A percentile compares a stretch with the other conserved stretches of the same genome.
phyloP scores from a whole-genome alignment of 805 yeast genomes.

The Nakazawaea pomicola region DNA sequence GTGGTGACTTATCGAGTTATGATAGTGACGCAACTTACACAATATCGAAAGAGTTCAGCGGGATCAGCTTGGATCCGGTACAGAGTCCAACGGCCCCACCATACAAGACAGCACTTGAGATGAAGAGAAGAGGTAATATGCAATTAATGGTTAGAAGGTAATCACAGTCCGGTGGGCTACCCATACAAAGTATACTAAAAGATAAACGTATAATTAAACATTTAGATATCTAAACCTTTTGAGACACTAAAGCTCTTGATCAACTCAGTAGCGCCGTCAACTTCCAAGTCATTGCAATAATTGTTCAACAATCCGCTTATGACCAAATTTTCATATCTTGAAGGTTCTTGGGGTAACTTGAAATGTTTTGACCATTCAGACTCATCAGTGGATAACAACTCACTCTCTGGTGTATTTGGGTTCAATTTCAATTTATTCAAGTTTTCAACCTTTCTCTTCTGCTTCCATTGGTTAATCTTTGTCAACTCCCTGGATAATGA shows the following conservation, averaged over 20 bases:
- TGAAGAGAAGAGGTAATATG: slow-evolving; percentile 71
- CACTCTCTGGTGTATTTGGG: slow-evolving; percentile 36
- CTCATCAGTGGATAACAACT: slow-evolving; percentile 38
- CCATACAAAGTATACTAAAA: no score
- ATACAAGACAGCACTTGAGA: slow-evolving; percentile 83
- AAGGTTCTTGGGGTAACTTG: slow-evolving; percentile 69
- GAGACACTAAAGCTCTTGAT: slow-evolving; percentile 58
- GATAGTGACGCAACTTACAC: slow-evolving; percentile 96
- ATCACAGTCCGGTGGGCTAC: background rate
- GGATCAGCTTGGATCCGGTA: slow-evolving; percentile 75
- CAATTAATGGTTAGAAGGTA: slow-evolving; percentile 10
- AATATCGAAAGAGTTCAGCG: slow-evolving; percentile 35
- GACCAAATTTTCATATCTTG: slow-evolving; percentile 67
- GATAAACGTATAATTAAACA: background rate
- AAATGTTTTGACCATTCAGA: slow-evolving; percentile 63
- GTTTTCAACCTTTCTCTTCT: slow-evolving; percentile 62
- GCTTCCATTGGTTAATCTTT: slow-evolving; percentile 72
- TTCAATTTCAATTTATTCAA: slow-evolving; percentile 53
- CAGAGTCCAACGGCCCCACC: slow-evolving; percentile 97
- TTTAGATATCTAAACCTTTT: slow-evolving; percentile 37
- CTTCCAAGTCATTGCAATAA: slow-evolving; percentile 67
- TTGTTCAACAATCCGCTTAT: slow-evolving; percentile 63
- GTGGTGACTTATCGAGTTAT: slow-evolving; percentile 84
- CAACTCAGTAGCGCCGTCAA: slow-evolving; percentile 61
- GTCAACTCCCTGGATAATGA: slow-evolving; percentile 63